A percentile compares a stretch with the other conserved stretches of the same genome.
Conservation (phyloP, 179 eudicot species). For the Carnegiea gigantea region DNA sequence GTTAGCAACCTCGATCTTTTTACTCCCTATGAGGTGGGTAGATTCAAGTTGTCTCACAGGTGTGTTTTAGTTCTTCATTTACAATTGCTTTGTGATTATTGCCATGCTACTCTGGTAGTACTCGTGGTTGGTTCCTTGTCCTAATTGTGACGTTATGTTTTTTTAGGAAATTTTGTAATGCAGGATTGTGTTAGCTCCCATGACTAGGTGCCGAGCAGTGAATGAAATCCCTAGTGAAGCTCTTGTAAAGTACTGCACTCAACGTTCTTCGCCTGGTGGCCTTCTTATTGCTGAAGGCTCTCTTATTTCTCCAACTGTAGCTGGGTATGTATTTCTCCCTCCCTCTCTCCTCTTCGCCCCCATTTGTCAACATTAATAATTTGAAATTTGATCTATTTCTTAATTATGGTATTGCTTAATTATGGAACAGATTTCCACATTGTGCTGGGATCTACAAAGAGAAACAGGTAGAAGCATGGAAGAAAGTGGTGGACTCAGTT, state of each 20-base stretch:
- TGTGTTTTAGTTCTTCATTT: background rate
- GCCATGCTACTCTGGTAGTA: background rate
- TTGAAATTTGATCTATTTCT: no score
- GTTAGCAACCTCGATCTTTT: background rate
- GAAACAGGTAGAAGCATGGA: constrained; percentile 87
- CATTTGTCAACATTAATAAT: no score
- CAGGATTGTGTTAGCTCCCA: background rate
- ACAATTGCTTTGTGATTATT: background rate
- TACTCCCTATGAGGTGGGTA: background rate
- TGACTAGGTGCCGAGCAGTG: background rate
- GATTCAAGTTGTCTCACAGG: background rate
- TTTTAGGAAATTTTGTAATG: background rate
- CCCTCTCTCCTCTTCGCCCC: no score
- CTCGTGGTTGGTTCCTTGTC: background rate
- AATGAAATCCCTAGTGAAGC: background rate
- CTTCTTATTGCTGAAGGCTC: constrained; percentile 62
- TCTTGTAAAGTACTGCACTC: constrained; percentile 42
- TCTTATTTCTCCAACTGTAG: constrained; percentile 44
- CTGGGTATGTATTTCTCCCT: constrained; percentile 38
- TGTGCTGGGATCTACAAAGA: constrained; percentile 77
- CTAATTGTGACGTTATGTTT: background rate
- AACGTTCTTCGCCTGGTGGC: constrained; percentile 57
- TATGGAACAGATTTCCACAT: constrained; percentile 36
- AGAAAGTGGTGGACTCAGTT: constrained; percentile 69
- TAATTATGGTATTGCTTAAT: no score